Conservation (phyloP, 768 basidiomycete genomes). For the Lactarius pseudohatsudake region DNA sequence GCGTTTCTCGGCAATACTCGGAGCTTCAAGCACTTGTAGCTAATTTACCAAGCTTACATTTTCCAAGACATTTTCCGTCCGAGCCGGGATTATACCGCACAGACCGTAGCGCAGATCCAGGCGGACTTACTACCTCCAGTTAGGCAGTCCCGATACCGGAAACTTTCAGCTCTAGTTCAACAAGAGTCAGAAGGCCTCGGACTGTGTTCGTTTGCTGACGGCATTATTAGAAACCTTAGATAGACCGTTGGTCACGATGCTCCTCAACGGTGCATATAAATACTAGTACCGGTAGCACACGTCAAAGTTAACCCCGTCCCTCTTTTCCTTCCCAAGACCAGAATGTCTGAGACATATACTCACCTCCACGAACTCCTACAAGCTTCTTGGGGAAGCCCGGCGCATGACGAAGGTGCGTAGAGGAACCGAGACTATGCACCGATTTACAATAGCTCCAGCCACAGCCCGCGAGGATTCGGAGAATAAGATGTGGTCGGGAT, state of each 20-base stretch:
- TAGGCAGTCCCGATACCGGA: neutral
- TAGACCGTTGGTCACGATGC: neutral
- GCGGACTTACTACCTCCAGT: neutral
- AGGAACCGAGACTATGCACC: neutral
- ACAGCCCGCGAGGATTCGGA: constrained; percentile 5
- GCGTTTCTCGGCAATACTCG: neutral
- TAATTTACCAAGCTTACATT: neutral
- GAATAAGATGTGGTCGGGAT: constrained; percentile 24
- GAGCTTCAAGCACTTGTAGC: neutral
- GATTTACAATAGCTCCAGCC: neutral
- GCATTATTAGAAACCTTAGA: neutral
- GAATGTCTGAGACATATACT: neutral
- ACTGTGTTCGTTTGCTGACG: neutral
- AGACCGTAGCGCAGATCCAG: neutral
- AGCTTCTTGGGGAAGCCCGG: neutral
- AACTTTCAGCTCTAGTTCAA: neutral
- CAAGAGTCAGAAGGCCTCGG: neutral
- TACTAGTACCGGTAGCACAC: neutral
- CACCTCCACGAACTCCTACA: neutral
- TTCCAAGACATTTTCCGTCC: too few species aligned
- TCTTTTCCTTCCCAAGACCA: neutral
- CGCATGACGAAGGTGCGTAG: neutral
- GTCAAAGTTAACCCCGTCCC: neutral
- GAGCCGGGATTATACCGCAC: neutral
- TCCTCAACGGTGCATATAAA: neutral